These are phyloP conservation scores for Citrullus amarus DNA, from an alignment of 306 rosid species.

Conservation along the genomic window DNA sequence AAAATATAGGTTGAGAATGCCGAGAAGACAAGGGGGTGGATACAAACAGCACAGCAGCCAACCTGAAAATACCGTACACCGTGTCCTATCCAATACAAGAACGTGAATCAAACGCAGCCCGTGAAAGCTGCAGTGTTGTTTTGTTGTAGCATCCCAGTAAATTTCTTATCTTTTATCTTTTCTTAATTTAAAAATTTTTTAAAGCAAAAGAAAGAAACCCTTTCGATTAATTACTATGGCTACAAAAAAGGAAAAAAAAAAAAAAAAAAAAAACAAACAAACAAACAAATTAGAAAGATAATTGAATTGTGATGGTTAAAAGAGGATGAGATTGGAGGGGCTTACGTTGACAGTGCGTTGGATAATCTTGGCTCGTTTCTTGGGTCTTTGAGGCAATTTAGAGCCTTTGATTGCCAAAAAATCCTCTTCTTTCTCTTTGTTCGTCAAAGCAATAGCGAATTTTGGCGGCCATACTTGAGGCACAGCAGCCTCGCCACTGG, in stretches of 20 bases:
- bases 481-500: conserved; percentile 55
- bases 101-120: conserved; percentile 6
- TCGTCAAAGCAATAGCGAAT: conserved; percentile 79
- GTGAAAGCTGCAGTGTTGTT: conserved; percentile 1
- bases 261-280: too few relatives aligned
- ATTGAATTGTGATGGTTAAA: not conserved
- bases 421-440: conserved; percentile 94
- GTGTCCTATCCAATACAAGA: conserved; percentile 5
- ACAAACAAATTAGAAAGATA: not conserved
- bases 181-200: not conserved
- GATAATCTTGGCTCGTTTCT: conserved; percentile 71
- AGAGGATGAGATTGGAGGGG: not conserved
- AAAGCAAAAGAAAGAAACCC: not conserved
- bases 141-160: not conserved
- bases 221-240: not conserved
- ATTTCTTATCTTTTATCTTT: not conserved
- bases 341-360: conserved; percentile 95
- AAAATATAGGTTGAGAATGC: not conserved
- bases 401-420: conserved; percentile 84
- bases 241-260: not conserved
- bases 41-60: not conserved
- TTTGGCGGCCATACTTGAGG: conserved; percentile 79
- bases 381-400: conserved; percentile 85
- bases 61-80: conserved; percentile 6
- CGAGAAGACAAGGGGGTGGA: not conserved